A percentile compares a stretch with the other conserved stretches of the same genome.
These are phyloP conservation scores for Globisporangium irregulare DNA, from an alignment of 352 stramenopile genomes.

Conservation along the genomic window DNA sequence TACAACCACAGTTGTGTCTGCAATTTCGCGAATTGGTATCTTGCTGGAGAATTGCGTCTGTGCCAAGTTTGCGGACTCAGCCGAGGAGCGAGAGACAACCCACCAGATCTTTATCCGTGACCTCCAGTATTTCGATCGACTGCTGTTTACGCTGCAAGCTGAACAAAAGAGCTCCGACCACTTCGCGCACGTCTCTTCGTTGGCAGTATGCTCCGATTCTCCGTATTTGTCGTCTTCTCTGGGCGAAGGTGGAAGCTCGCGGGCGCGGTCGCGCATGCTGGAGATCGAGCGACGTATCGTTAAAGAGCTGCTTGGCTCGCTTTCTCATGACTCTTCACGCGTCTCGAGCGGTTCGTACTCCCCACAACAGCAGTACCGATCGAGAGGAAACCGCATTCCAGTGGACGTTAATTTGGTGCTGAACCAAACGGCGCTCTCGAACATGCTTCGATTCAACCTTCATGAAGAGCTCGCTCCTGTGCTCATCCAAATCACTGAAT, in stretches of 20 bases:
- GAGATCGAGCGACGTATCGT: constrained; percentile 22
- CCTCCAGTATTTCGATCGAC: constrained; percentile 48
- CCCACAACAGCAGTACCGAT: neutral
- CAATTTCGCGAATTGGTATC: constrained; percentile 24
- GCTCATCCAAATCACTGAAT: constrained; percentile 16
- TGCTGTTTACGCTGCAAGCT: constrained; percentile 41
- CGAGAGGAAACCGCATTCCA: constrained; percentile 4
- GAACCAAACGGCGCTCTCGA: constrained; percentile 44
- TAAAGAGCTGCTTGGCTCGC: constrained; percentile 1
- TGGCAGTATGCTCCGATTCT: neutral
- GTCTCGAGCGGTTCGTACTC: neutral
- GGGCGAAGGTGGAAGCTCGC: neutral
- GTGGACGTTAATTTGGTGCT: constrained; percentile 42
- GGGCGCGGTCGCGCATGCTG: constrained; percentile 26
- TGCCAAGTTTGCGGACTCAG: neutral
- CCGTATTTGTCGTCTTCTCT: neutral
- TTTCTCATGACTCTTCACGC: neutral
- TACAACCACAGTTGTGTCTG: constrained; percentile 15
- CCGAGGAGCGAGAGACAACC: constrained; percentile 5
- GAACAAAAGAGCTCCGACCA: constrained; percentile 9
- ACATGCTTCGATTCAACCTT: constrained; percentile 37
- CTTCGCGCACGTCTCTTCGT: neutral
- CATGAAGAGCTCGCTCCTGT: constrained; percentile 28
- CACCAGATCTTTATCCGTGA: constrained; percentile 24
- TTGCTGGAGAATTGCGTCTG: constrained; percentile 29